Conservation (phyloP, 352 stramenopile species). For the Phytophthora fragariae region DNA sequence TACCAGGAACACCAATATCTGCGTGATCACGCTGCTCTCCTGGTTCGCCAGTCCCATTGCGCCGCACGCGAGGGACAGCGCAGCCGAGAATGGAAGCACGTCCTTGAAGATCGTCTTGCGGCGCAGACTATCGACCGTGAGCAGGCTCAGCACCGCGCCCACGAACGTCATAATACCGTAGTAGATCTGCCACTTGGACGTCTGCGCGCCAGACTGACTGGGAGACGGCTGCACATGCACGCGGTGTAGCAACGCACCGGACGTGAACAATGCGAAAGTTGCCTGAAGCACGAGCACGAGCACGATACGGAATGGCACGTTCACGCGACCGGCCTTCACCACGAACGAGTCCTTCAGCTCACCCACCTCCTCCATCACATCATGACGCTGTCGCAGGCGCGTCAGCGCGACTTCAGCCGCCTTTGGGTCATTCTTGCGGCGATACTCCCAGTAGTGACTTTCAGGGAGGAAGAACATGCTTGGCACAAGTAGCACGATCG, state of each 20-base stretch:
- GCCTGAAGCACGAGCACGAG: slow-evolving; percentile 71
- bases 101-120: slow-evolving; percentile 92
- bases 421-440: slow-evolving; percentile 69
- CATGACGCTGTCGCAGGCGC: slow-evolving; percentile 82
- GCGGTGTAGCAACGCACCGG: slow-evolving; percentile 70
- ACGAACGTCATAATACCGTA: slow-evolving; percentile 82
- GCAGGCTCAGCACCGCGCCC: slow-evolving; percentile 68
- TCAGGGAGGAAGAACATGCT: slow-evolving; percentile 74
- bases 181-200: slow-evolving; percentile 82
- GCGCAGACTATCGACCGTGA: slow-evolving; percentile 86
- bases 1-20: slow-evolving; percentile 80
- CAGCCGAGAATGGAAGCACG: slow-evolving; percentile 73
- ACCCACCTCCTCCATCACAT: slow-evolving; percentile 79
- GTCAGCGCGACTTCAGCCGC: slow-evolving; percentile 68
- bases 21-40: slow-evolving; percentile 52
- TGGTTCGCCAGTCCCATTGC: slow-evolving; percentile 59
- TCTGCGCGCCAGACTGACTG: slow-evolving; percentile 55
- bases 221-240: slow-evolving; percentile 63
- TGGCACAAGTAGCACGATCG: slow-evolving; percentile 68
- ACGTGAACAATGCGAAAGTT: slow-evolving; percentile 76
- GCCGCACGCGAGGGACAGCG: slow-evolving; percentile 66
- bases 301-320: slow-evolving; percentile 74
- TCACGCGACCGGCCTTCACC: slow-evolving; percentile 67
- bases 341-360: slow-evolving; percentile 76
- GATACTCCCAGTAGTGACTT: slow-evolving; percentile 82